A percentile compares a stretch with the other conserved stretches of the same genome.
phyloP scores from a whole-genome alignment of 306 rosid species.

The Dryas drummondii region DNA sequence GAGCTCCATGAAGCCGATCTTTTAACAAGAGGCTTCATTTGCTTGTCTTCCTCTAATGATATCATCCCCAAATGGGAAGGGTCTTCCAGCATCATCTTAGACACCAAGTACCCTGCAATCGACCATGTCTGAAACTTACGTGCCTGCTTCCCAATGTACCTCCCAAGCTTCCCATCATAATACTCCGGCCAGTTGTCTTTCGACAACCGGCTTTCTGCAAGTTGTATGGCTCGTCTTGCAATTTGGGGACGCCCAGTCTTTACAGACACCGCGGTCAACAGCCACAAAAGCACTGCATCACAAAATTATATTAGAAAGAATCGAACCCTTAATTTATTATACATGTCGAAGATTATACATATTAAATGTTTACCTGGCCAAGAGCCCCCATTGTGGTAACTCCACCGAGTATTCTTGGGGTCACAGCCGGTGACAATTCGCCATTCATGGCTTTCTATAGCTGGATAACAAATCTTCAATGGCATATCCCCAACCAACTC shows the following conservation, averaged over 20 bases:
- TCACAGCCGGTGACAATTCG: slow-evolving; percentile 36
- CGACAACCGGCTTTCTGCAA: slow-evolving; percentile 33
- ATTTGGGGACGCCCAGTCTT: slow-evolving; percentile 37
- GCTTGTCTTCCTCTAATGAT: slow-evolving; percentile 33
- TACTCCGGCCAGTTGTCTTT: slow-evolving; percentile 45
- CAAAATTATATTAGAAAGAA: background rate
- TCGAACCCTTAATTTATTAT: too few relatives aligned
- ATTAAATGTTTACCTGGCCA: slow-evolving; percentile 36
- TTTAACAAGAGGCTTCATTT: slow-evolving; percentile 23
- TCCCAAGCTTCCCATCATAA: slow-evolving; percentile 38
- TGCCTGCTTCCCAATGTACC: slow-evolving; percentile 34
- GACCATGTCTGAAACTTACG: slow-evolving; percentile 41
- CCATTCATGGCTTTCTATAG: slow-evolving; percentile 33
- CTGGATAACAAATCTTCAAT: slow-evolving; percentile 36
- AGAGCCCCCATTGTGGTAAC: slow-evolving; percentile 49
- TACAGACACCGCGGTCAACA: slow-evolving; percentile 37
- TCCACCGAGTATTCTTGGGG: slow-evolving; percentile 44
- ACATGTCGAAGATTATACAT: background rate
- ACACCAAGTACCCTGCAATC: slow-evolving; percentile 39
- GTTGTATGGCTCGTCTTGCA: slow-evolving; percentile 35
- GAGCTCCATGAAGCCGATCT: slow-evolving; percentile 39
- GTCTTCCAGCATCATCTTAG: slow-evolving; percentile 45
- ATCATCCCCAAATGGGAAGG: slow-evolving; percentile 44
- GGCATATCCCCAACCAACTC: slow-evolving; percentile 46
- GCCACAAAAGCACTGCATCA: slow-evolving; percentile 35